Conservation (phyloP, 345 rosid species). For the Lepidium aucheri region DNA sequence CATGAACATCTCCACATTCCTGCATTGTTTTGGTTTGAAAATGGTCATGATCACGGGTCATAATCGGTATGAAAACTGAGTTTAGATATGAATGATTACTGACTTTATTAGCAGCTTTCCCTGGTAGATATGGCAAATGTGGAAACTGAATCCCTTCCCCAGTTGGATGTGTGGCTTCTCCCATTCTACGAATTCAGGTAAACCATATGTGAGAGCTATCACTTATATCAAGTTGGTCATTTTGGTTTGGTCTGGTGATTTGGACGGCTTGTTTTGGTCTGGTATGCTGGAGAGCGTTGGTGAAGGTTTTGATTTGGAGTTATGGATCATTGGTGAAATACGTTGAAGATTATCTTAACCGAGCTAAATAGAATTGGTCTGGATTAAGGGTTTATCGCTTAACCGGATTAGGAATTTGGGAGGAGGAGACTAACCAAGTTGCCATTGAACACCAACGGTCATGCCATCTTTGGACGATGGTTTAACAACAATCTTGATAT, state of each 20-base stretch:
- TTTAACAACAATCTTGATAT: slow-evolving; percentile 43
- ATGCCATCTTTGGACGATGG: slow-evolving; percentile 62
- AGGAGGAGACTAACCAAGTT: slow-evolving; percentile 38
- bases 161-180: slow-evolving; percentile 41
- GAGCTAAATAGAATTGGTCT: not conserved
- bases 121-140: slow-evolving; percentile 54
- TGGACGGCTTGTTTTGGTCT: not conserved
- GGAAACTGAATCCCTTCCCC: slow-evolving; percentile 72
- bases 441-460: slow-evolving; percentile 61
- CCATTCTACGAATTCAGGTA: slow-evolving; percentile 45
- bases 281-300: not conserved
- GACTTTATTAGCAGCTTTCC: slow-evolving; percentile 67
- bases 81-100: not conserved
- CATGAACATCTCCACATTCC: slow-evolving; percentile 80
- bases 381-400: not conserved
- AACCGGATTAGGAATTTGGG: not conserved
- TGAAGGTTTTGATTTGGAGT: not conserved
- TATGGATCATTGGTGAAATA: not conserved
- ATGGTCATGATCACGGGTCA: not conserved
- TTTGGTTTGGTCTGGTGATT: not conserved
- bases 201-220: not conserved
- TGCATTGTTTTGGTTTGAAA: slow-evolving; percentile 15
- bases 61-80: not conserved
- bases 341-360: not conserved
- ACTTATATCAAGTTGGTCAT: not conserved